Evolutionary conservation across 176 grass and related monocot species (phyloP).

Genomic region (Areca catechu): DNA sequence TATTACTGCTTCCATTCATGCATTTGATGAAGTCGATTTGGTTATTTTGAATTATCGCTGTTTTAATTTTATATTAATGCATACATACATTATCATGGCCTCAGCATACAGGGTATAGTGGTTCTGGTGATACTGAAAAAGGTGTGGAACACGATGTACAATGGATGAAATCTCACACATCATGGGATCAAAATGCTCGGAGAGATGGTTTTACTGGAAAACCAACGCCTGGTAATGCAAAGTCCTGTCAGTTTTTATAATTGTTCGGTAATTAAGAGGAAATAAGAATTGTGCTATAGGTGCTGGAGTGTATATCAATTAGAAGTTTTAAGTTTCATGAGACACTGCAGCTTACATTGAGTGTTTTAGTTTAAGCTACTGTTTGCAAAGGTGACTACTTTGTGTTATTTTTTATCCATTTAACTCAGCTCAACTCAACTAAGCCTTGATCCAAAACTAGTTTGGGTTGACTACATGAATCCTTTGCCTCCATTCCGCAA

Average conservation of each 20-base stretch:
- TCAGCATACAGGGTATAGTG: slow-evolving; percentile 38
- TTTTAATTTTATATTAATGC: background rate
- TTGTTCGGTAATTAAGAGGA: background rate
- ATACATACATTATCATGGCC: slow-evolving; percentile 15
- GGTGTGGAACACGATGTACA: slow-evolving; percentile 36
- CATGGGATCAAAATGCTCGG: slow-evolving; percentile 32
- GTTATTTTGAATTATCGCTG: background rate
- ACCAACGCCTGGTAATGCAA: slow-evolving; percentile 33
- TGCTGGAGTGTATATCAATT: background rate
- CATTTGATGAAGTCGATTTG: background rate
- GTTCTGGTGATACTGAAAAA: slow-evolving; percentile 19
- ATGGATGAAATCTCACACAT: slow-evolving; percentile 28
- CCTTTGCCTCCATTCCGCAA: too few species aligned
- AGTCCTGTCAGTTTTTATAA: slow-evolving; percentile 6
- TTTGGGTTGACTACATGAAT: too few species aligned
- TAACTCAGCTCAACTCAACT: too few species aligned
- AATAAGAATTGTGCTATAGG: background rate
- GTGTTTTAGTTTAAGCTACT: too few species aligned
- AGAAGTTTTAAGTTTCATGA: background rate
- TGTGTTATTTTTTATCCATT: too few species aligned
- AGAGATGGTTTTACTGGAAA: slow-evolving; percentile 28
- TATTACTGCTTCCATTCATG: background rate
- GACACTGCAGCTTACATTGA: background rate
- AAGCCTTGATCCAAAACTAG: too few species aligned
- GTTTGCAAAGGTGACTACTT: too few species aligned